Base-by-base conservation (phyloP, 73 alveolate species). In the Tetrahymena malaccensis region DNA sequence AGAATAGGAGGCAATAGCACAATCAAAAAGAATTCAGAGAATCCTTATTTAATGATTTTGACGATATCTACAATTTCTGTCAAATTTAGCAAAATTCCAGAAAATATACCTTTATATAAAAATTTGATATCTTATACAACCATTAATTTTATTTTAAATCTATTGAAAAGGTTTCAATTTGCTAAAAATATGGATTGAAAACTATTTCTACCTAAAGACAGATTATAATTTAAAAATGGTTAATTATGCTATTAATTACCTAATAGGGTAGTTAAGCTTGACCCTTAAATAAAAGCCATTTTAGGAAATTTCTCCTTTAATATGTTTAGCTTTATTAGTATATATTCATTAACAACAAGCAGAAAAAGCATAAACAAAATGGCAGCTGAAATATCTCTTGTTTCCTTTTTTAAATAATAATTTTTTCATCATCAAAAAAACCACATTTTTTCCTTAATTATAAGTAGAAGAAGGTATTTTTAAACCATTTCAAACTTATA, bases 1-100 rank as follows among this genome's bases (percentile, higher is more conserved):
- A 97, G 96, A 34, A 97, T 97, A 13, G 98, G 98, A 38, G 99
- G 99, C 37, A 97, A 96, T n/a, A 97, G 84, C 22, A 97, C 97
- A 35, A 97, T 93, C 27, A 97, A 37, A 85, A 97, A 96, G 70
- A 97, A 93, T 27, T 97, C 97, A 55, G 95, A 85, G 21, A 95
- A 95, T 95, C 97, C 97, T 93, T 89, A 33, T 85, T 35, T 70
- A n/a, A 70, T 70, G 35, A 70, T 70, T 70, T 70, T 70, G 37
- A 70, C 89, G 7, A 70, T 70, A 70, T 70, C 89, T 8, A 70
- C 89, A 11, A 70, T 70, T 27, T 70, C 89, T 8, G 89, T 70
- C 89, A 70, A 27, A 70, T 70, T 70, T 19, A 70, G 89, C 34
- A 70, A 70, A 22, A 70, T 70, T 1, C 89, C 89, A 3, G 89